Evolutionary conservation across 2,329 filamentous ascomycete genomes (phyloP).

Genomic region (Cryphonectria parasitica): DNA sequence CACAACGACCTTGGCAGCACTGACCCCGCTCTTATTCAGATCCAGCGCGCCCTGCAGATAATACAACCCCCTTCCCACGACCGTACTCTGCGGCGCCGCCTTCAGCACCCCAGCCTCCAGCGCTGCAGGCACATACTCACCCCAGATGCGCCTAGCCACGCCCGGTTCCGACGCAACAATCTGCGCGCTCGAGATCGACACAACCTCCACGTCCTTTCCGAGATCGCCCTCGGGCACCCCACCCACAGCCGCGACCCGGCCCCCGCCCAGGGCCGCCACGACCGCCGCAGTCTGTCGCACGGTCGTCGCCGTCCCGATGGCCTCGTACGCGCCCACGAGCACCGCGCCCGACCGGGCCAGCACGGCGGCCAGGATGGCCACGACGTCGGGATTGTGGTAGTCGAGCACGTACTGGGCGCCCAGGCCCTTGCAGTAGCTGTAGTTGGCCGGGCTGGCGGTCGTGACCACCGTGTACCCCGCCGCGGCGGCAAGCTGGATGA

Average conservation of each 20-base stretch:
- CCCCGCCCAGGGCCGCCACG: conserved; percentile 6
- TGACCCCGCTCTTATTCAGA: conserved; percentile 38
- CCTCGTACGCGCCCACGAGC: conserved; percentile 26
- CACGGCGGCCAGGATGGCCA: conserved; percentile 23
- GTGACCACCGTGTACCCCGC: conserved; percentile 27
- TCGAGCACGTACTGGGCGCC: conserved; percentile 22
- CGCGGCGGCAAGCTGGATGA: conserved; percentile 44
- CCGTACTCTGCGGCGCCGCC: conserved; percentile 34
- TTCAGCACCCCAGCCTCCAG: conserved; percentile 34
- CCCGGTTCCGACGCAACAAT: conserved; percentile 18
- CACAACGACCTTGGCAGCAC: conserved; percentile 45
- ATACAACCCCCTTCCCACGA: conserved; percentile 38
- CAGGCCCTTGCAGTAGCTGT: conserved; percentile 21
- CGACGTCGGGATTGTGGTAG: conserved; percentile 33
- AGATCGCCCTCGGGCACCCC: conserved; percentile 3
- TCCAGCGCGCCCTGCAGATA: conserved; percentile 38
- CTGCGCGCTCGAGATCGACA: conserved; percentile 3
- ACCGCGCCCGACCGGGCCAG: conserved; percentile 1
- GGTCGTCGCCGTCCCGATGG: conserved; percentile 21
- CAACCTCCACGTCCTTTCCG: conserved; percentile 12
- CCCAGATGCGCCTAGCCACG: conserved; percentile 19
- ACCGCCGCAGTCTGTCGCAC: conserved; percentile 19
- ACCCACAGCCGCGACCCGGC: conserved; percentile 19
- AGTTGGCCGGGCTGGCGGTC: conserved; percentile 24
- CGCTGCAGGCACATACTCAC: conserved; percentile 36